Evolutionary conservation across 305 asterid genomes (phyloP), one percentile per base, ranked within the genome.

Genomic region (Solanum chacoense): DNA sequence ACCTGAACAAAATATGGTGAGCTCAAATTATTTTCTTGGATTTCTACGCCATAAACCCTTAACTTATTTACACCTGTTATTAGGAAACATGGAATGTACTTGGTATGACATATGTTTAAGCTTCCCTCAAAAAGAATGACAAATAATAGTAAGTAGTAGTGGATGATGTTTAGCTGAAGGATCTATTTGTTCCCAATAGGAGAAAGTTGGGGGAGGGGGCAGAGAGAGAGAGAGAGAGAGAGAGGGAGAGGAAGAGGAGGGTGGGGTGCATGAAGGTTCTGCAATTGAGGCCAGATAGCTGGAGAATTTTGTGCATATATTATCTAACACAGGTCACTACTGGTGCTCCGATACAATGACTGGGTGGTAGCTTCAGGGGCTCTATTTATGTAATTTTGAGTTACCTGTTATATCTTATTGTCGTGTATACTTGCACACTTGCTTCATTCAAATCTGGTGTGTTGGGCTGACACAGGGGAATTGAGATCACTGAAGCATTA

Each of bases 401-500:
- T 50, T 50, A 3, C 29, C 40, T 50, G 7, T 18, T 83, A 83
- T 83, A 2, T 83, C 22, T 45, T 83, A 20, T 42, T 83, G 29
- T 31, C 29, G 12, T 45, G 29, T 83, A 29, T 83, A 28, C 7
- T 26, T 42, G 0, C 69, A 55, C 67, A 10, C 20, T 81, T 31
- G 86, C 24, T 16, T 80, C 37, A 80, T 80, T 42, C 69, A 80
- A 80, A 28, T 42, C 11, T 80, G 38, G 7, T 80, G 71, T 42
- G 38, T 42, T 42, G 86, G 86, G 29, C 10, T 73, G 88, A 81
- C 84, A 63, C 93, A 96, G 99, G 92, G 98, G 98, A 38, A 93
- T 95, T 81, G 97, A 95, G 93, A 95, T 96, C 90, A 93, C 98
- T 72, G 98, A 96, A 92, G 98, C 98, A 38, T 89, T 96, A 87